Evolutionary conservation across 2,329 filamentous ascomycete genomes (phyloP).

Genomic region (Aspergillus clavatus): DNA sequence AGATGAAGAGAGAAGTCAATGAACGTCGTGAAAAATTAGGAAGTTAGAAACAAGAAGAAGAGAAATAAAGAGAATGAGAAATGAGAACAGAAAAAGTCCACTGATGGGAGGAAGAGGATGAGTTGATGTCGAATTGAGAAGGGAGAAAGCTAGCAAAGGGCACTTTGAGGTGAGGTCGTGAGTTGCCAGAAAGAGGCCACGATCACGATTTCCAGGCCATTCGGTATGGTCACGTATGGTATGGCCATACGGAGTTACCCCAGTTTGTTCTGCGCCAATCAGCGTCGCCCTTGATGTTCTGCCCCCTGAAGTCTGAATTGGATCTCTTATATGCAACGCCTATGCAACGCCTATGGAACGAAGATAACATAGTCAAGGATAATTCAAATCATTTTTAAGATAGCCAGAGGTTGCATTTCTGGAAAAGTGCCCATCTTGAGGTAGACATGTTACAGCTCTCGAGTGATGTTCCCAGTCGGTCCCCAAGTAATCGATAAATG

Average conservation of each 20-base stretch:
- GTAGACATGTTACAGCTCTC: too few species aligned
- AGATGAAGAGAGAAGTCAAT: constrained; percentile 11
- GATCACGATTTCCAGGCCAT: constrained; percentile 13
- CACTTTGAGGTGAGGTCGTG: constrained; percentile 17
- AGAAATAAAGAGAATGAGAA: constrained; percentile 10
- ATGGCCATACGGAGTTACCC: constrained; percentile 4
- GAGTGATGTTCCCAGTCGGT: too few species aligned
- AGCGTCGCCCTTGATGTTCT: not conserved
- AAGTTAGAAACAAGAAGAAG: constrained; percentile 8
- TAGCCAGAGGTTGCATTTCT: too few species aligned
- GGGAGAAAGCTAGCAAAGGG: constrained; percentile 7
- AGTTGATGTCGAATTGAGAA: constrained; percentile 4
- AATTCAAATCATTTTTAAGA: too few species aligned
- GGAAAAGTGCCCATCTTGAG: too few species aligned
- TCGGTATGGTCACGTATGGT: constrained; percentile 6
- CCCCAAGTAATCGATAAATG: not conserved
- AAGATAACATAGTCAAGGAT: too few species aligned
- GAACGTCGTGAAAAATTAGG: constrained; percentile 21
- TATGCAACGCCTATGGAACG: too few species aligned
- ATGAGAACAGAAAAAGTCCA: not conserved
- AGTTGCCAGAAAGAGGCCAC: constrained; percentile 24
- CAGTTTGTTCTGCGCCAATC: not conserved
- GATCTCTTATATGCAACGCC: too few species aligned
- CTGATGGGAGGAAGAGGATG: constrained; percentile 9
- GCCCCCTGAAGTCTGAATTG: not conserved